Evolutionary conservation across 306 rosid genomes (phyloP).

Genomic region (Lupinus albus): DNA sequence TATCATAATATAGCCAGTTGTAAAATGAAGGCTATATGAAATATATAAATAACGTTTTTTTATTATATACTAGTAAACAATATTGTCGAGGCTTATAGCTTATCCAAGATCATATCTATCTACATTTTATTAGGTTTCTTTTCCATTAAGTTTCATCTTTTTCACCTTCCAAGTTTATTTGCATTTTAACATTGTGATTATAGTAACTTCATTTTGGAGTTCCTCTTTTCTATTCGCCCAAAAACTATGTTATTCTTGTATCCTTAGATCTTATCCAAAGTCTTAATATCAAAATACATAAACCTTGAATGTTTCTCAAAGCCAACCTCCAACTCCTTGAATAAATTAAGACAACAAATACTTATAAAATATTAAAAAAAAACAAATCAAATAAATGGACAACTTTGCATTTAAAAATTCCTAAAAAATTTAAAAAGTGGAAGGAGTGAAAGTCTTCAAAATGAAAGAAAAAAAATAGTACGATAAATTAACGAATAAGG

Average conservation of each 20-base stretch:
- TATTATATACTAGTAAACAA: not conserved
- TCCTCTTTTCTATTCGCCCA: not conserved
- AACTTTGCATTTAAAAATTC: not conserved
- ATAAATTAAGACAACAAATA: not conserved
- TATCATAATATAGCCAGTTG: slow-evolving; percentile 33
- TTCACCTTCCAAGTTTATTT: not conserved
- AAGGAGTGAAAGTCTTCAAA: not conserved
- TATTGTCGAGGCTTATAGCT: not conserved
- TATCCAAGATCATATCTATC: not conserved
- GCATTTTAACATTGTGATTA: not conserved
- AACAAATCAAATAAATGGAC: not conserved
- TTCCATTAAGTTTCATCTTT: not conserved
- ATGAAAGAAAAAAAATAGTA: not conserved
- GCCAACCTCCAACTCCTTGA: slow-evolving; percentile 25
- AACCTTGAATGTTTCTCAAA: not conserved
- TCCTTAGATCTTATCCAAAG: too few relatives aligned
- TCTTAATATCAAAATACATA: slow-evolving; percentile 20
- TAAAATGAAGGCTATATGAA: slow-evolving; percentile 22
- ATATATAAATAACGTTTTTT: slow-evolving; percentile 15
- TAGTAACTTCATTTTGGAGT: slow-evolving; percentile 2
- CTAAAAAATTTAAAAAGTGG: not conserved
- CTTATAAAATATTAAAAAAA: not conserved
- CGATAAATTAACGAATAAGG: not conserved
- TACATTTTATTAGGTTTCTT: not conserved
- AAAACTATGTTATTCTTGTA: not conserved